Evolutionary conservation across 345 rosid species (phyloP), one percentile per base, ranked within the genome.

Genomic region (Aquilaria sinensis): DNA sequence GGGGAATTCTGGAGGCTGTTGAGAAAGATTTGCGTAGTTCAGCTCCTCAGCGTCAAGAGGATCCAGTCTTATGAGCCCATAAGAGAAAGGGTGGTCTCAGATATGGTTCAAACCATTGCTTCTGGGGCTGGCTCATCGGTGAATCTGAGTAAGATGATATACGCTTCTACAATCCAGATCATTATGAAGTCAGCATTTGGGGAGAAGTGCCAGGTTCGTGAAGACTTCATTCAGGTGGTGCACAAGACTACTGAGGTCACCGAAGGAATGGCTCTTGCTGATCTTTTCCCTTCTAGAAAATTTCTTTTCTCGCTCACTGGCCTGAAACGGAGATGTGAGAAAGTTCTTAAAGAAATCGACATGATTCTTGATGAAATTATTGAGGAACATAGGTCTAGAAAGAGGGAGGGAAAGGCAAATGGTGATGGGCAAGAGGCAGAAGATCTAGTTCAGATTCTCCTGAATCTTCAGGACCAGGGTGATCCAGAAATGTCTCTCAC

Each of bases 1-100:
- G 67, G 71, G 1, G 60, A 56, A 9, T 46, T 13, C 4, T 69
- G 77, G 58, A 77, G 71, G 67, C 76, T 67, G 50, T 48, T 70
- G 8, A n/a, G 78, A 51, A 80, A 75, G 53, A 12, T 63, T 30
- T 53, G 74, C 2, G 73, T 75, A 31, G 2, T 78, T 6, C 76
- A 75, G 62, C 55, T 77, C 16, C 78, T 70, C 15, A 77, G 78
- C 29, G 30, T 64, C 7, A 80, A 74, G 56, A 77, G 72, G 50
- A 72, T 72, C 23, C 57, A 69, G 32, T 77, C 79, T 48, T 77
- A 78, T 62, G 54, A 54, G 50, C 59, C 50, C 48, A 10, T 81
- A 0, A 78, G 85, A 50, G 75, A 71, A 46, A 37, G 43, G 43
- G 43, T 37, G 43, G 43, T 37, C 43, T 37, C 43, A 3, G 43